Percentiles rank a stretch among this genome's conserved stretches.
These are phyloP conservation scores for Candida maesae DNA, from an alignment of 805 yeast genomes.

Conservation along the genomic window DNA sequence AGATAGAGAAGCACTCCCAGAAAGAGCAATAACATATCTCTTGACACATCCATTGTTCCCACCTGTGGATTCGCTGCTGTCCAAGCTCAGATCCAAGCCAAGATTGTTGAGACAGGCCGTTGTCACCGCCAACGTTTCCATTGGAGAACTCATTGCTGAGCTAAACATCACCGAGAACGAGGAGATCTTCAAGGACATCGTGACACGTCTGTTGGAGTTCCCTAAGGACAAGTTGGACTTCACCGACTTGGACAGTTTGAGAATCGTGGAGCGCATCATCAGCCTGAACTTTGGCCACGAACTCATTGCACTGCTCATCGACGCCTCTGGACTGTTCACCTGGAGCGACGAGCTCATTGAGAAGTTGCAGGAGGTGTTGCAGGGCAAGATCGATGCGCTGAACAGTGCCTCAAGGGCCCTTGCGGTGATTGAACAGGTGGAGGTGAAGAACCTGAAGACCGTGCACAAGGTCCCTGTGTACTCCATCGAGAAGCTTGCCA, in stretches of 20 bases:
- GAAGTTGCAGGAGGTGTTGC: conserved; percentile 42
- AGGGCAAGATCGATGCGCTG: conserved; percentile 42
- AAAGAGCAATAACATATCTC: conserved; percentile 61
- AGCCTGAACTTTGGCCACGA: conserved; percentile 51
- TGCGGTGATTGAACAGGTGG: conserved; percentile 27
- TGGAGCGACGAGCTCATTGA: conserved; percentile 52
- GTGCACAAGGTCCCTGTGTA: conserved; percentile 50
- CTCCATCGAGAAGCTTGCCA: conserved; percentile 44
- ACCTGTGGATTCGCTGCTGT: conserved; percentile 52
- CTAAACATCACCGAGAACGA: conserved; percentile 53
- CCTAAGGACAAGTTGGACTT: conserved; percentile 38
- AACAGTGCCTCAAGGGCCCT: conserved; percentile 34
- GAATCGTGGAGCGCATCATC: conserved; percentile 42
- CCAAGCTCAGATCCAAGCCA: conserved; percentile 49
- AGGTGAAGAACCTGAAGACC: conserved; percentile 28
- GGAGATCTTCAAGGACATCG: conserved; percentile 64
- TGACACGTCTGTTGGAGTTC: conserved; percentile 59
- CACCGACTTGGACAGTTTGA: conserved; percentile 31
- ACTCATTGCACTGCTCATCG: conserved; percentile 61
- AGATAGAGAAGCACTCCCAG: conserved; percentile 23
- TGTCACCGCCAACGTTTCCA: conserved; percentile 67
- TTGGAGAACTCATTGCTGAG: conserved; percentile 60
- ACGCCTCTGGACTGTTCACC: conserved; percentile 68
- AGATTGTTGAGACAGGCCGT: conserved; percentile 77
- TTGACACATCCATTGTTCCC: conserved; percentile 90